These are phyloP conservation scores for Tillandsia leiboldiana DNA, from an alignment of 176 grass and related monocot species.

Conservation along the genomic window DNA sequence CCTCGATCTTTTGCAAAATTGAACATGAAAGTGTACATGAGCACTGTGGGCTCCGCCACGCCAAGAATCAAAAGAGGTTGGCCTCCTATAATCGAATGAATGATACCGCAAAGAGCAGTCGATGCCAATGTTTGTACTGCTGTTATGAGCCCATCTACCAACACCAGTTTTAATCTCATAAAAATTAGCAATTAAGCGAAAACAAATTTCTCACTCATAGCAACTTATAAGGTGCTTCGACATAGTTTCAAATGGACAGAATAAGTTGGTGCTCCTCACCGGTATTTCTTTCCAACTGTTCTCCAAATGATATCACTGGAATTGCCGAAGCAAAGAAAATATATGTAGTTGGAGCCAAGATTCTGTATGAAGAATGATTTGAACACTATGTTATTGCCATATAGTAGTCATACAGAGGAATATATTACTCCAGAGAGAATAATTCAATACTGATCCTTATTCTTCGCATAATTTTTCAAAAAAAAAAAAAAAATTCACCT, in stretches of 20 bases:
- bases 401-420: background rate
- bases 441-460: background rate
- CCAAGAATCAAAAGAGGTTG: constrained; percentile 93
- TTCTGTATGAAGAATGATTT: constrained; percentile 29
- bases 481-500: constrained; percentile 28
- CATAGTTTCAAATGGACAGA: too few relatives aligned
- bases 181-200: background rate
- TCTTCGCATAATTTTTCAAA: too few relatives aligned
- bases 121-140: constrained; percentile 95
- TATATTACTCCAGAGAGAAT: background rate
- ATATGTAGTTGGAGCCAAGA: constrained; percentile 91
- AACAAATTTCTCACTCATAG: too few relatives aligned
- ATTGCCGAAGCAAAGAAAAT: constrained; percentile 99
- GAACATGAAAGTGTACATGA: constrained; percentile 99
- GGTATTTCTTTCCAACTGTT: constrained; percentile 89
- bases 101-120: constrained; percentile 82
- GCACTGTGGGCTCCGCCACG: constrained; percentile 85
- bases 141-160: constrained; percentile 71
- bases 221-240: too few relatives aligned
- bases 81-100: constrained; percentile 89
- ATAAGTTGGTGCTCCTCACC: constrained; percentile 31
- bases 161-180: background rate
- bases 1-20: constrained; percentile 80
- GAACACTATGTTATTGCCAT: background rate
- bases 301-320: constrained; percentile 96